Base-by-base conservation (phyloP, 2,329 filamentous ascomycete species). In the Paracoccidioides brasiliensis region DNA sequence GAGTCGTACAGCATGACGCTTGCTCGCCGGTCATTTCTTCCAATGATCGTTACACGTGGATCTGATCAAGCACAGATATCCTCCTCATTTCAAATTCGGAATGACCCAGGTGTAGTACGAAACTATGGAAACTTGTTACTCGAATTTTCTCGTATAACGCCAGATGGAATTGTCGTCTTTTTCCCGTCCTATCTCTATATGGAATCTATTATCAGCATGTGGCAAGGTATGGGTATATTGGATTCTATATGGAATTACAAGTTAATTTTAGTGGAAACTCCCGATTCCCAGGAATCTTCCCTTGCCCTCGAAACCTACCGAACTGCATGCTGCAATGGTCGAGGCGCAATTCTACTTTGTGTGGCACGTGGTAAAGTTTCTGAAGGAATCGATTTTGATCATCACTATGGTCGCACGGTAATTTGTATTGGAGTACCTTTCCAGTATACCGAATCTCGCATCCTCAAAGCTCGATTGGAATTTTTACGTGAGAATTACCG, bases 191-290 rank as follows among this genome's bases (percentile, higher is more conserved):
- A 98, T 65, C 80, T 98, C 1, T 98, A 98, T 74, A 97, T 98
- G 93, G 93, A 98, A 69, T 93, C 86, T 53, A 97, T 97, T 68
- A 96, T 98, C 69, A 91, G 86, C 69, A 95, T 95, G 83, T 98
- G 93, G 93, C 93, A 98, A 70, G 90, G 89, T 55, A 97, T 97
- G 90, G 90, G 90, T 32, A 95, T 97, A 60, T 77, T 98, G 40
- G 93, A 98, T 71, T 87, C 93, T 67, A 90, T 98, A 37, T 98
- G 93, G 93, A 96, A 95, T 71, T 96, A 95, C 76, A 98, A 98
- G 70, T 80, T 98, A 61, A 96, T 98, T 62, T 79, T 98, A 6
- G 93, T 98, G 57, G 93, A 98, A 75, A 98, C 94, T 0, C 93
- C 93, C 0, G 93, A 98, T 69, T 89, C 90, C 0, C 93, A 98